Evolutionary conservation across 805 yeast species (phyloP), one percentile per base, ranked within the genome.

Genomic region (Cyberlindnera euphorbiiphila): DNA sequence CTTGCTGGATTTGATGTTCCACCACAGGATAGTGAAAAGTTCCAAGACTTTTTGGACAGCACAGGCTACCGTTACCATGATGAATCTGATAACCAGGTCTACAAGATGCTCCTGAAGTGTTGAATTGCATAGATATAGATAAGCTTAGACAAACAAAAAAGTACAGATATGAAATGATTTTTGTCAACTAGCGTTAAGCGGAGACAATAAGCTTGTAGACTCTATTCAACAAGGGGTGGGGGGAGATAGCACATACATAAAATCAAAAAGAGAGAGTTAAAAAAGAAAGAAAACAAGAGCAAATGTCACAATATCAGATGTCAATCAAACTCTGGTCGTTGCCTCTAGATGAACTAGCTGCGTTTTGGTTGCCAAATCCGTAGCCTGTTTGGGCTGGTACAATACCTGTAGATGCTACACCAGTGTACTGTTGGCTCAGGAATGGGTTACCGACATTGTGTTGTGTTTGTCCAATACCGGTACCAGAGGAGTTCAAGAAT

Each of bases 1-100:
- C 69, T 93, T 43, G 91, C 95, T 29, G 99, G 96, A 27, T 73
- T 94, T 40, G 79, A 80, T 34, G 87, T 89, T 18, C 96, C 98
- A 3, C 74, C 76, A 27, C 71, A 77, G 21, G 84, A 79, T 36
- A 72, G 74, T 36, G 72, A 61, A 19, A 80, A 76, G 15, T 81
- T 91, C 57, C 77, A 80, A 49, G 63, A 65, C 17, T 86, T 87
- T 59, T 68, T 93, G 59, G 66, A 73, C 23, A 72, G 74, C 28
- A 68, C 88, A 47, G 94, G 89, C 17, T 93, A 89, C 64, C 72
- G 74, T 28, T 85, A 74, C 60, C 66, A 63, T 13, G 96, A 87
- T 46, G 98, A 88, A 57, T 79, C 94, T 9, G 81, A 84, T 21
- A 91, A 93, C 56, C 64, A 78, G 45, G 94, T 89, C n/a, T 91